Evolutionary conservation across 306 rosid species (phyloP), one percentile per base, ranked within the genome.

Genomic region (Vigna hirtella): DNA sequence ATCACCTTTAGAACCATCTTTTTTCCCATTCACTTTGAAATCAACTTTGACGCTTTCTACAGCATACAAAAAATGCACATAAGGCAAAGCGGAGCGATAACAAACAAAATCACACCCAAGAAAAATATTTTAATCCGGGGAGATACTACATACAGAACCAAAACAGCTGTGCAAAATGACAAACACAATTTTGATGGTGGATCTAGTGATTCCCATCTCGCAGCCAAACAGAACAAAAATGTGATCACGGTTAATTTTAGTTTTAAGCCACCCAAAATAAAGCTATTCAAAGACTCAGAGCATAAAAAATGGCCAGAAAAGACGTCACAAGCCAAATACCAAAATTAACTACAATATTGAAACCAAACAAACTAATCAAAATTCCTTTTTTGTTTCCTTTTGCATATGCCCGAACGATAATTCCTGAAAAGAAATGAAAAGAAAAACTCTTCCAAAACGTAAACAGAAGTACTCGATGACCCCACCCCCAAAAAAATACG

Each of bases 1-100:
- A 74, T 90, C 91, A 57, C 83, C 83, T 83, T 89, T 88, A 57
- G 87, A 77, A 55, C 42, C 70, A 17, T 64, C 83, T 28, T 86
- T 87, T 61, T 77, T 85, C 24, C 66, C 85, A 67, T 70, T 77
- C 72, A 62, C 76, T 64, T 79, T 83, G 34, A 83, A 70, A 78
- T 76, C 88, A 36, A 75, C 83, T 80, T 81, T 86, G 43, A 51
- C 74, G 42, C 82, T 68, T 38, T 86, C 94, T 91, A 74, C 32
- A 74, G 22, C 9, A 53, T 59, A 68, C 75, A 58, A 84, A 24
- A 34, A 36, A 65, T 6, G 56, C 72, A 77, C 68, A 26, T 9
- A 67, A 12, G 72, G 11, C 9, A 48, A 73, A 34, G 45, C 9
- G 26, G 50, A 76, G 18, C 70, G 52, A 62, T 59, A 83, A 61